Base-by-base conservation (phyloP, 495 filamentous ascomycete genomes). In the Oidiodendron maius region DNA sequence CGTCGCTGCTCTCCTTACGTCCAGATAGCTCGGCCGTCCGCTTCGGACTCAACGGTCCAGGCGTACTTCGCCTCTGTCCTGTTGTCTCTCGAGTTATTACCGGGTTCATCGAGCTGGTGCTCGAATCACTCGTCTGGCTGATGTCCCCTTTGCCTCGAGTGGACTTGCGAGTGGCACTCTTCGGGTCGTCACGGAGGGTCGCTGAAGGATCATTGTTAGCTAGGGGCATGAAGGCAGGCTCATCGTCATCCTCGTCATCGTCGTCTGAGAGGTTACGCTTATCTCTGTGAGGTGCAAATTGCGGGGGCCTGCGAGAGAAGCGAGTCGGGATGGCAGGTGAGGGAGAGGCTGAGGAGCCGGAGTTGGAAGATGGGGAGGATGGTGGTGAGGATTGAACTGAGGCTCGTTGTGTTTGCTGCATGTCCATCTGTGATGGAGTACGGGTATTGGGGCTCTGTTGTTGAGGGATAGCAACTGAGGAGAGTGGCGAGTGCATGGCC, bases 211-310 rank as follows among this genome's bases (percentile, higher is more conserved):
- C 82, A 35, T 77, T 71, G 30, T 51, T 18, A 22, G 44, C 25
- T 50, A 87, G 79, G 1, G 90, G 89, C 2, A 93, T 73, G 57
- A 91, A 95, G 0, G 86, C 82, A 1, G 86, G 86, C 40, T 74
- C 72, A 23, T 71, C 72, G 11, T 79, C 78, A 36, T 79, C 75
- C 26, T 81, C 80, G 22, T 62, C 61, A 21, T 81, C 64, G 6
- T 40, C 78, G 38, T 80, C 76, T 53, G 69, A 55, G 58, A 63
- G 50, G 44, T 63, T 58, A 45, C 63, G 60, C 69, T 61, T 69
- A 15, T 57, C 56, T 18, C 30, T 44, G 23, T 26, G 22, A 4
- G 23, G 17, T 15, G 69, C 59, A 9, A 52, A 21, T 8, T 61
- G 65, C 12, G 76, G 68, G 5, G 78, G 77, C 13, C 77, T 77